These are phyloP conservation scores for Hibiscus syriacus DNA, from an alignment of 345 rosid species.

Conservation along the genomic window DNA sequence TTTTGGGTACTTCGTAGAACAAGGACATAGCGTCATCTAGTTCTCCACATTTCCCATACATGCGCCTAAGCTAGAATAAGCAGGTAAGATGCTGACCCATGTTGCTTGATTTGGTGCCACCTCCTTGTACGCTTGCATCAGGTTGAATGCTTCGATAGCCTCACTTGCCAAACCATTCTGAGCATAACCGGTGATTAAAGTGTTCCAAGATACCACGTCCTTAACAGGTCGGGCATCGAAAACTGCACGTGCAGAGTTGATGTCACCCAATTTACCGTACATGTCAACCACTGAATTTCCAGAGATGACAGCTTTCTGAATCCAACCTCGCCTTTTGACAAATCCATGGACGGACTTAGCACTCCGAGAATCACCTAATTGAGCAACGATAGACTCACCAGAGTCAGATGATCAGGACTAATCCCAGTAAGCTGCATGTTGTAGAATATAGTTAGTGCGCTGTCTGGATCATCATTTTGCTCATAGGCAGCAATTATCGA, in stretches of 20 bases:
- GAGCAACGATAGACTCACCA: conserved; percentile 42
- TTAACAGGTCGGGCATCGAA: conserved; percentile 33
- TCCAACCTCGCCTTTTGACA: conserved; percentile 35
- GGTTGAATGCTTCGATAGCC: conserved; percentile 36
- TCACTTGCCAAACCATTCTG: conserved; percentile 60
- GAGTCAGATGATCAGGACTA: conserved; percentile 41
- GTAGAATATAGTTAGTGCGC: conserved; percentile 26
- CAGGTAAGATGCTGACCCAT: conserved; percentile 53
- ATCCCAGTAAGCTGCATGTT: conserved; percentile 28
- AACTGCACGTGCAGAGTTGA: conserved; percentile 32
- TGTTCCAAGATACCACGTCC: conserved; percentile 53
- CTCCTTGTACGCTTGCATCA: conserved; percentile 33
- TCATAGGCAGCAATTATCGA: conserved; percentile 52
- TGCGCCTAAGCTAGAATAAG: conserved; percentile 50
- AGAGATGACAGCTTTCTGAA: conserved; percentile 25
- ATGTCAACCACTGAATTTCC: conserved; percentile 49
- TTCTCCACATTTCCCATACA: conserved; percentile 58
- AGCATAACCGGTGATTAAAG: conserved; percentile 41
- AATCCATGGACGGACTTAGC: conserved; percentile 36
- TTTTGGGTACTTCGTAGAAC: conserved; percentile 36
- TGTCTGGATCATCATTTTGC: conserved; percentile 36
- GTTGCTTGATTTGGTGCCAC: conserved; percentile 43
- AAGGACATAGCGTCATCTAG: conserved; percentile 39
- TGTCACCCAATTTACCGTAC: conserved; percentile 44
- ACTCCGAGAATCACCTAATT: conserved; percentile 28